phyloP scores from a whole-genome alignment of 2,329 filamentous ascomycete genomes.

The Fusarium armeniacum region DNA sequence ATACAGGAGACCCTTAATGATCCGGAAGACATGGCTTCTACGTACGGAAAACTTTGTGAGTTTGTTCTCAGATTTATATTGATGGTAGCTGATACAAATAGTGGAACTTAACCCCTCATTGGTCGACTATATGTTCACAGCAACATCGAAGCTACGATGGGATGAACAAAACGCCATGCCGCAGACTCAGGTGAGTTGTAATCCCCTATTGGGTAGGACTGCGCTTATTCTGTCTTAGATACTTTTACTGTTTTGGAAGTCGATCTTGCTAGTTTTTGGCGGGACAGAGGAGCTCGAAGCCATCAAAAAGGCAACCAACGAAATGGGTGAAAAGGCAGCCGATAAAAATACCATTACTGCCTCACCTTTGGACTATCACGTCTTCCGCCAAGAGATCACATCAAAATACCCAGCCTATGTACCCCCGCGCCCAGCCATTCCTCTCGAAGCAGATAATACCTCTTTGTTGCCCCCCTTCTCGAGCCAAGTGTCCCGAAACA shows the following conservation, averaged over 20 bases:
- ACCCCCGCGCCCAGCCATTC: constrained; percentile 84
- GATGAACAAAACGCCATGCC: constrained; percentile 74
- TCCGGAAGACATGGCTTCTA: constrained; percentile 61
- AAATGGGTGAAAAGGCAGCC: constrained; percentile 70
- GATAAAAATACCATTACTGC: constrained; percentile 88
- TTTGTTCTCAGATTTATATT: constrained; percentile 31
- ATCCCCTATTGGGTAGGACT: neutral
- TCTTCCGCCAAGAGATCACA: constrained; percentile 95
- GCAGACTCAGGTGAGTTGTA: constrained; percentile 70
- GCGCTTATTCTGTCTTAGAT: constrained; percentile 63
- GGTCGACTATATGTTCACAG: constrained; percentile 78
- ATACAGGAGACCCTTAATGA: constrained; percentile 70
- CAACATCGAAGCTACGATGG: constrained; percentile 78
- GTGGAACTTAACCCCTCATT: constrained; percentile 75
- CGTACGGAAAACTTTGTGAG: constrained; percentile 66
- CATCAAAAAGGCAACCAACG: constrained; percentile 79
- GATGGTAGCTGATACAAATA: constrained; percentile 49
- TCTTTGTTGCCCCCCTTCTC: constrained; percentile 89
- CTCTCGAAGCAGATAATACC: constrained; percentile 90
- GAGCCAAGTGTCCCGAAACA: constrained; percentile 76
- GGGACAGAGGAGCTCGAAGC: constrained; percentile 79
- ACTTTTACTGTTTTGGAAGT: constrained; percentile 92
- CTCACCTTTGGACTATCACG: constrained; percentile 94
- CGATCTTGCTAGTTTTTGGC: constrained; percentile 86
- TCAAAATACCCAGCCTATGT: constrained; percentile 98